Conservation (phyloP, 257 asterid species). For the Solanum bulbocastanum region DNA sequence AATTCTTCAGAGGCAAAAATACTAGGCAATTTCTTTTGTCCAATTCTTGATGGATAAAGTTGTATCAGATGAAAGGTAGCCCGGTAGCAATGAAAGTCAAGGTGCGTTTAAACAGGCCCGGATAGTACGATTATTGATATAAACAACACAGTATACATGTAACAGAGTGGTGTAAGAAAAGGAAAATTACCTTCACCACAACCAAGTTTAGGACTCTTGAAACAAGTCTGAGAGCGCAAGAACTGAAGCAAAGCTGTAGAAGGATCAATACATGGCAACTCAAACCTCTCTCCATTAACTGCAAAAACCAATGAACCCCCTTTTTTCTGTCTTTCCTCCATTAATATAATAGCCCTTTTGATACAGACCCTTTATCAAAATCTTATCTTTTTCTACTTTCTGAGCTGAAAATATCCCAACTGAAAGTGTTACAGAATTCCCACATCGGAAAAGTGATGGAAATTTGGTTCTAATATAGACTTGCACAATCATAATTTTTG, state of each 20-base stretch:
- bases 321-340: neutral
- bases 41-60: neutral
- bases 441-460: too few species aligned
- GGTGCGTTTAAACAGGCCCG: neutral
- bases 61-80: neutral
- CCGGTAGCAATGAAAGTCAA: too few species aligned
- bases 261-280: slow-evolving; percentile 44
- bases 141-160: neutral
- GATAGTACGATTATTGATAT: too few species aligned
- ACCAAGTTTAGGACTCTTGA: slow-evolving; percentile 72
- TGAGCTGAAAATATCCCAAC: neutral
- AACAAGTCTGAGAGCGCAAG: slow-evolving; percentile 50
- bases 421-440: neutral
- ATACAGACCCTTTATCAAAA: neutral
- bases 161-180: neutral
- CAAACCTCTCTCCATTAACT: slow-evolving; percentile 59
- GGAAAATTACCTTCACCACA: slow-evolving; percentile 59
- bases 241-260: slow-evolving; percentile 69
- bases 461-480: too few species aligned
- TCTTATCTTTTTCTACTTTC: neutral
- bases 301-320: slow-evolving; percentile 37
- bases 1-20: neutral
- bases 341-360: neutral
- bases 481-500: too few species aligned
- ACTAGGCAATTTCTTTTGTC: neutral